These are phyloP conservation scores for Mycena epipterygia DNA, from an alignment of 768 basidiomycete genomes.

Conservation along the genomic window DNA sequence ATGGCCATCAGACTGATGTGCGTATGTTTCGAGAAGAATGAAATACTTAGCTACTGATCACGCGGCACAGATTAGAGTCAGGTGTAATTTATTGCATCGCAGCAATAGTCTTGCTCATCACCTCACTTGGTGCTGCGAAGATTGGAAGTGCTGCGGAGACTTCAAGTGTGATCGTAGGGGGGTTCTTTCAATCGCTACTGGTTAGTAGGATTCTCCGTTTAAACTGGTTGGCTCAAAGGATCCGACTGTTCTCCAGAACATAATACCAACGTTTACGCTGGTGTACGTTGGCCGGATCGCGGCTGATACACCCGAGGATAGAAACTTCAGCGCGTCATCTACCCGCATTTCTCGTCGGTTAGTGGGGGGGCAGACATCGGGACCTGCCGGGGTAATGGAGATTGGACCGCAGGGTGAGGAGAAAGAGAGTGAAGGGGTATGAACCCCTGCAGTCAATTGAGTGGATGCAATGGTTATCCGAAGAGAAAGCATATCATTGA, in stretches of 20 bases:
- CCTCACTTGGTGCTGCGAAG: conserved; percentile 13
- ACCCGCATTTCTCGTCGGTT: conserved; percentile 11
- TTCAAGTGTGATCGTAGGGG: not conserved
- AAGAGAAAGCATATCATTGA: conserved; percentile 14
- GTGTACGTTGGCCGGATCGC: conserved; percentile 13
- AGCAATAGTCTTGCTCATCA: conserved; percentile 12
- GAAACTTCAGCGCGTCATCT: conserved; percentile 7
- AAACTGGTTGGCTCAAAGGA: not conserved
- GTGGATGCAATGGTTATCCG: conserved; percentile 10
- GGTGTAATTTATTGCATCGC: conserved; percentile 8
- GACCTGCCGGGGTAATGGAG: conserved; percentile 10
- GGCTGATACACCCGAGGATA: conserved; percentile 10
- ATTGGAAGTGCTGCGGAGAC: conserved; percentile 1
- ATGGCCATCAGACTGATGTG: conserved; percentile 17
- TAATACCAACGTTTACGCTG: conserved; percentile 11
- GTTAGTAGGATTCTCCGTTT: conserved; percentile 15
- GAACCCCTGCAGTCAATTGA: conserved; percentile 2
- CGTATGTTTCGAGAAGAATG: not conserved
- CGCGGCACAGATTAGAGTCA: conserved; percentile 5
- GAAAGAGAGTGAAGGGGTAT: conserved; percentile 11
- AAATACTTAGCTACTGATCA: conserved; percentile 6
- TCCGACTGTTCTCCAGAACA: conserved; percentile 7
- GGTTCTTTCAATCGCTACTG: conserved; percentile 5
- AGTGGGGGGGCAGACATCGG: conserved; percentile 5
- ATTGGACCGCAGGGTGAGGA: conserved; percentile 5